Percentiles rank a stretch among this genome's conserved stretches.
Conservation (phyloP, 768 basidiomycete genomes). For the Chiua virens region DNA sequence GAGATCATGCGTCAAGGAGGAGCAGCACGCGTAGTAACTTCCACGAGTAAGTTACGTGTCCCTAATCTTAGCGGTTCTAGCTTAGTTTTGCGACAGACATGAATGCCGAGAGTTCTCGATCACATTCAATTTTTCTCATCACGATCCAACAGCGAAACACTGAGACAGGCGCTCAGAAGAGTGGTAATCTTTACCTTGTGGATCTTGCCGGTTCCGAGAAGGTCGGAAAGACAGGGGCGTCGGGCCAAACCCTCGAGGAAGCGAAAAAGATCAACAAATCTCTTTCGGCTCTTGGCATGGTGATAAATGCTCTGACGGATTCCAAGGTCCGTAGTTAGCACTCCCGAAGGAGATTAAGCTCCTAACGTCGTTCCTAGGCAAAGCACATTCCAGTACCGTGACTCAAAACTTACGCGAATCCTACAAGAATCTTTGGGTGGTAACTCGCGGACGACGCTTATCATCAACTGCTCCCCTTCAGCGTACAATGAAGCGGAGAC, state of each 20-base stretch:
- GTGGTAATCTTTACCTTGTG: conserved; percentile 94
- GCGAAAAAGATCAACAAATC: conserved; percentile 99
- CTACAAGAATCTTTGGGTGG: conserved; percentile 98
- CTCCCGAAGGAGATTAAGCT: neutral
- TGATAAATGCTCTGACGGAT: conserved; percentile 97
- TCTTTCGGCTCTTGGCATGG: conserved; percentile 96
- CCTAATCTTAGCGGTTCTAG: neutral
- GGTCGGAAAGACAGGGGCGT: conserved; percentile 98
- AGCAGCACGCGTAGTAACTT: conserved; percentile 84
- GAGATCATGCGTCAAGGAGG: conserved; percentile 99
- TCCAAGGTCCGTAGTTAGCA: conserved; percentile 63
- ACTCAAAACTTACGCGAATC: conserved; percentile 98
- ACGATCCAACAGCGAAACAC: conserved; percentile 97
- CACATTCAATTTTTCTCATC: conserved; percentile 98
- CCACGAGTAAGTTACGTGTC: conserved; percentile 75
- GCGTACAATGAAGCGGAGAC: conserved; percentile 98
- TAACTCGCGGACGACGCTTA: conserved; percentile 93
- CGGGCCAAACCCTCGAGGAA: conserved; percentile 97
- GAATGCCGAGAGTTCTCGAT: conserved; percentile 99
- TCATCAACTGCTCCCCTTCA: conserved; percentile 98
- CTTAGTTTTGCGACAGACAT: conserved; percentile 62
- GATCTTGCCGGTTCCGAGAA: conserved; percentile 99
- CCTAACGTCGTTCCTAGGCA: conserved; percentile 49
- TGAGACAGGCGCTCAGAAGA: conserved; percentile 93
- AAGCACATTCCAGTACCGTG: conserved; percentile 98